phyloP scores from a whole-genome alignment of 345 rosid species.

The Hibiscus trionum region DNA sequence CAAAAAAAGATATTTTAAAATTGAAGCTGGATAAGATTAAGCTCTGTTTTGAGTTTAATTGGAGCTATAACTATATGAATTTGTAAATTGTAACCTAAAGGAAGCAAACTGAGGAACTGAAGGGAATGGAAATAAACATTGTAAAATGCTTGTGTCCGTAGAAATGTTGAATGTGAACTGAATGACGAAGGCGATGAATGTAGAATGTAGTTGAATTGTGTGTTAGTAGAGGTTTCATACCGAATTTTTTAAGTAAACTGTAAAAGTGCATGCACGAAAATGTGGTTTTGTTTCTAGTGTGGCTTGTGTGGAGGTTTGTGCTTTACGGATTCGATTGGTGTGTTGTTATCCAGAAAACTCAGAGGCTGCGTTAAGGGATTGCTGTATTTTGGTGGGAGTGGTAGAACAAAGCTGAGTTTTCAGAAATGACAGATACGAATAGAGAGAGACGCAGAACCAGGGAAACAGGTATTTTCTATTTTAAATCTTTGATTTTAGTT shows the following conservation, averaged over 20 bases:
- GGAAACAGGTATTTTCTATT: constrained; percentile 4
- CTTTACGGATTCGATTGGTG: neutral
- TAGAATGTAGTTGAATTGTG: neutral
- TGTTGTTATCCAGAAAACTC: neutral
- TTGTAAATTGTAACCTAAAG: neutral
- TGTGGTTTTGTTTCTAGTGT: neutral
- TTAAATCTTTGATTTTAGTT: neutral
- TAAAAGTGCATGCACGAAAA: neutral
- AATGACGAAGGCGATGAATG: neutral
- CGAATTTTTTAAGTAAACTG: neutral
- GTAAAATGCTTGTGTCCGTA: neutral
- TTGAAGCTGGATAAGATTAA: neutral
- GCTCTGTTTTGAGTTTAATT: neutral
- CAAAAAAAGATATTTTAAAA: neutral
- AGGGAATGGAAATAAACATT: neutral
- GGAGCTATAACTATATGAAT: neutral
- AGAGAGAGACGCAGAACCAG: constrained; percentile 13
- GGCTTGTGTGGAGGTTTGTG: neutral
- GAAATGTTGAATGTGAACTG: neutral
- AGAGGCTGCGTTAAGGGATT: constrained; percentile 7
- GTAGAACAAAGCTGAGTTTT: neutral
- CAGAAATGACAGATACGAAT: constrained; percentile 34
- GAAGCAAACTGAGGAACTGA: neutral
- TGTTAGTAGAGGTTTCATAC: neutral
- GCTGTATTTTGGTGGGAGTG: constrained; percentile 7